phyloP scores from a whole-genome alignment of 345 rosid genomes.

The Cardamine chenopodiifolia region DNA sequence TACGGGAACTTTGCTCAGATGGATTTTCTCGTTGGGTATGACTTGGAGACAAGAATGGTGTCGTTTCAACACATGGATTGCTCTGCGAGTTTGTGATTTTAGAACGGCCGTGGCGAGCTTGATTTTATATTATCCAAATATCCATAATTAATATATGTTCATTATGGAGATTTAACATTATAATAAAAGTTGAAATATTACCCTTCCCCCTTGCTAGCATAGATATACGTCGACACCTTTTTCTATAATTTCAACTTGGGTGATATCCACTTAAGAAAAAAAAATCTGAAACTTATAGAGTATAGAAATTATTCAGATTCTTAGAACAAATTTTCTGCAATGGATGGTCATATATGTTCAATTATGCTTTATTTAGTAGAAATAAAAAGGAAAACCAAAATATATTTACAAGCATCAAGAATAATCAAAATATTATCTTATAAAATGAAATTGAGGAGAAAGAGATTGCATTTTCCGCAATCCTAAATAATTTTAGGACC shows the following conservation, averaged over 20 bases:
- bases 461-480: no score
- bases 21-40: slow-evolving; percentile 61
- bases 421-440: no score
- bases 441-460: no score
- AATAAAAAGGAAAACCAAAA: no score
- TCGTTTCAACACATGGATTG: slow-evolving; percentile 60
- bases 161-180: neutral
- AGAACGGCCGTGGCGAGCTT: neutral
- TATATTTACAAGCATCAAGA: no score
- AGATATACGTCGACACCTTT: neutral
- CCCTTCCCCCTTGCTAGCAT: neutral
- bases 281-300: neutral
- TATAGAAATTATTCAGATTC: neutral
- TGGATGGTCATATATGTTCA: no score
- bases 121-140: neutral
- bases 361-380: no score
- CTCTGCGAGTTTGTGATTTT: slow-evolving; percentile 22
- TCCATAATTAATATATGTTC: neutral
- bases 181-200: neutral
- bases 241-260: neutral
- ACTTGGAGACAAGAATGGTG: slow-evolving; percentile 38
- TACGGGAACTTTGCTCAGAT: slow-evolving; percentile 58
- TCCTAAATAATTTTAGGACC: no score
- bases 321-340: no score
- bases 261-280: neutral